Conservation (phyloP, 2,329 filamentous ascomycete species). For the Aspergillus ustus region DNA sequence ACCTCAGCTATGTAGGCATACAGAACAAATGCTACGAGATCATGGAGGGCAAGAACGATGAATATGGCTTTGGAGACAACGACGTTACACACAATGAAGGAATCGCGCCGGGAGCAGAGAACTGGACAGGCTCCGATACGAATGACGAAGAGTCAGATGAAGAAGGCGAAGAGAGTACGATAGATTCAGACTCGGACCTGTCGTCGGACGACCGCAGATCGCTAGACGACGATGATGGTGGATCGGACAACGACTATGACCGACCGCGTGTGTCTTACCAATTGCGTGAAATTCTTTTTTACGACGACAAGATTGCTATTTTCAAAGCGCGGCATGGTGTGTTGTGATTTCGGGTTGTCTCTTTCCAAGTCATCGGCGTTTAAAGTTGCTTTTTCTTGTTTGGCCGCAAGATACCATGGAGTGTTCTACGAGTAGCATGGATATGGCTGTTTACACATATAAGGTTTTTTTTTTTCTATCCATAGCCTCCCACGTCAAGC, state of each 20-base stretch:
- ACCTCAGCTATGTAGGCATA: constrained; percentile 78
- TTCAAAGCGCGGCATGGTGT: constrained; percentile 74
- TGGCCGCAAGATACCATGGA: constrained; percentile 25
- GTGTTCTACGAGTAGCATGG: constrained; percentile 9
- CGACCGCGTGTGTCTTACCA: constrained; percentile 56
- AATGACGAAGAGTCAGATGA: constrained; percentile 54
- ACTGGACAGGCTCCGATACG: constrained; percentile 47
- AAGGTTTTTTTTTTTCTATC: not conserved
- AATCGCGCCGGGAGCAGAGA: constrained; percentile 51
- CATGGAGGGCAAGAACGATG: constrained; percentile 60
- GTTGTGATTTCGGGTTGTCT: constrained; percentile 35
- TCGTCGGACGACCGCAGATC: constrained; percentile 30
- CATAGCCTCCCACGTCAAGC: not conserved
- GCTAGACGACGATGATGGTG: constrained; percentile 54
- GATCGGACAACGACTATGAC: constrained; percentile 45
- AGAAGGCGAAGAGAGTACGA: constrained; percentile 35
- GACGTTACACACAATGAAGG: constrained; percentile 54
- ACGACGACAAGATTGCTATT: constrained; percentile 80
- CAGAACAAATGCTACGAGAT: constrained; percentile 82
- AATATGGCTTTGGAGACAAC: constrained; percentile 42
- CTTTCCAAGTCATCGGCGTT: constrained; percentile 3
- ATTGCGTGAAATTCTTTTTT: constrained; percentile 79
- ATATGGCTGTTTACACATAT: not conserved
- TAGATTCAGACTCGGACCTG: constrained; percentile 27
- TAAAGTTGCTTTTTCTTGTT: constrained; percentile 6